These are phyloP conservation scores for Cordyceps sp. DNA, from an alignment of 2,329 filamentous ascomycete species.

Conservation along the genomic window DNA sequence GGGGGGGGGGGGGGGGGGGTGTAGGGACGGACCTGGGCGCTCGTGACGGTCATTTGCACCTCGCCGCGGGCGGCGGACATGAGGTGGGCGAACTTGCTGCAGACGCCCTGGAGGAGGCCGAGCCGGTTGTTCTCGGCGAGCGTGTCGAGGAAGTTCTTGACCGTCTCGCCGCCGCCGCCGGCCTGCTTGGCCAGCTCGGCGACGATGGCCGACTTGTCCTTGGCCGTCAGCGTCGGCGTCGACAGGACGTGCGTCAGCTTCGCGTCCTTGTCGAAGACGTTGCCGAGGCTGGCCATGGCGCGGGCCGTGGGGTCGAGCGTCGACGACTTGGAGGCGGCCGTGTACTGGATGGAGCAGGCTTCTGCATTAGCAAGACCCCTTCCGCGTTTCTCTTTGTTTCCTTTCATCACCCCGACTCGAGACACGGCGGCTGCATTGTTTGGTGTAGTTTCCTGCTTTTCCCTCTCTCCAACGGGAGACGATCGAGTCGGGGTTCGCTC, in stretches of 20 bases:
- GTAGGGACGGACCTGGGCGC: slow-evolving; percentile 56
- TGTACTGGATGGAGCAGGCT: slow-evolving; percentile 55
- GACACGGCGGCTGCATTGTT: too few relatives aligned
- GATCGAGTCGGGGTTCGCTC: background rate
- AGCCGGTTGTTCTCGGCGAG: slow-evolving; percentile 96
- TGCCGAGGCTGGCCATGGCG: slow-evolving; percentile 54
- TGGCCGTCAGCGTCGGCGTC: slow-evolving; percentile 60
- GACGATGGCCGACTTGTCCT: slow-evolving; percentile 77
- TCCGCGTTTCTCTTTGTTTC: background rate
- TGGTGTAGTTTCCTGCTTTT: background rate
- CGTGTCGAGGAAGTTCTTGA: slow-evolving; percentile 86
- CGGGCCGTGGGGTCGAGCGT: slow-evolving; percentile 73
- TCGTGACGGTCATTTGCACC: slow-evolving; percentile 83
- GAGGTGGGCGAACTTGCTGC: slow-evolving; percentile 71
- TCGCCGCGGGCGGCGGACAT: slow-evolving; percentile 85
- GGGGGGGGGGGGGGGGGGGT: background rate
- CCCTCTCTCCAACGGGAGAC: background rate
- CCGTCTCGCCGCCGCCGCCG: slow-evolving; percentile 57
- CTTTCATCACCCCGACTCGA: too few relatives aligned
- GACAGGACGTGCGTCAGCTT: slow-evolving; percentile 64
- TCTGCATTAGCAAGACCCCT: too few relatives aligned
- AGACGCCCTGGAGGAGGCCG: slow-evolving; percentile 63
- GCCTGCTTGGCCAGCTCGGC: slow-evolving; percentile 75
- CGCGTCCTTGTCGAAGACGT: slow-evolving; percentile 62
- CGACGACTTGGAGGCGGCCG: slow-evolving; percentile 77